Conservation (phyloP, 495 filamentous ascomycete species). For the Aspergillus diversus region DNA sequence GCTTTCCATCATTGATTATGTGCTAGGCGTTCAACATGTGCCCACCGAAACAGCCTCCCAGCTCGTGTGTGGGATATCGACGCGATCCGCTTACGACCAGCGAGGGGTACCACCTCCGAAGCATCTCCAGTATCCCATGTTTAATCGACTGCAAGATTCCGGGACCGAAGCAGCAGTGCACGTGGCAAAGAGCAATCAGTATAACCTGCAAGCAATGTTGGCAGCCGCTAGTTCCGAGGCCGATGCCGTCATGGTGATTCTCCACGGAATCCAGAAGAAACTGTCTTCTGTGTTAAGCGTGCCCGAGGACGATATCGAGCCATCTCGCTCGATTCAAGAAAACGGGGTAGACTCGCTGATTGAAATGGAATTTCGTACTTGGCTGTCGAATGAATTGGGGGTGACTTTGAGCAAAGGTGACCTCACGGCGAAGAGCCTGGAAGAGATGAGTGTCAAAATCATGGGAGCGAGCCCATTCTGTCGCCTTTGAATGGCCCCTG, state of each 20-base stretch:
- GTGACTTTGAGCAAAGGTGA: background rate
- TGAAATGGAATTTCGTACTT: background rate
- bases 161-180: no score
- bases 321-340: background rate
- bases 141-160: background rate
- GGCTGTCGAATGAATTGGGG: background rate
- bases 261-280: background rate
- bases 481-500: no score
- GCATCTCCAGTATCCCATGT: background rate
- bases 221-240: background rate
- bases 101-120: background rate
- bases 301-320: background rate
- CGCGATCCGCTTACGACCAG: background rate
- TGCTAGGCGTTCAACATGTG: background rate
- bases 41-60: background rate
- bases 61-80: background rate
- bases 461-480: background rate
- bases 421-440: background rate
- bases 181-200: background rate
- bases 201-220: background rate
- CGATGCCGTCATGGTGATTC: background rate
- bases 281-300: background rate
- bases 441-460: background rate
- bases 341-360: background rate
- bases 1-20: background rate